These are phyloP conservation scores for Diplodia scrobiculata DNA, from an alignment of 2,329 filamentous ascomycete genomes.

Conservation along the genomic window DNA sequence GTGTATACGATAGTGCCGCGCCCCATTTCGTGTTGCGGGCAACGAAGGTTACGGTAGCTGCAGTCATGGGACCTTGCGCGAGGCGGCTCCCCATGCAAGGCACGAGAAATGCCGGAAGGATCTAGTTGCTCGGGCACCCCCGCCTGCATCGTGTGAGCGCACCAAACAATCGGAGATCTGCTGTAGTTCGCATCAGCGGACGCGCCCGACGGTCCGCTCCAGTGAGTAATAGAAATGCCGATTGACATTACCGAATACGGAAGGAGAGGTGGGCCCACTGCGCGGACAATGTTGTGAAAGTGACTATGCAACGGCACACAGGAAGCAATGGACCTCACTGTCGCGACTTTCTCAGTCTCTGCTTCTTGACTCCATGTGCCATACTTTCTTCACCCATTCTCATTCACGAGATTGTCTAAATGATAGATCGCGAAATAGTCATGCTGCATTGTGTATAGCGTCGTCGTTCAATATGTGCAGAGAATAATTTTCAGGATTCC, in stretches of 20 bases:
- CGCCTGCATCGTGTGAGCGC: background rate
- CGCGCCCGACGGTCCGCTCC: background rate
- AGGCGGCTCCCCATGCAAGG: conserved; percentile 1
- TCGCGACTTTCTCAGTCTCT: background rate
- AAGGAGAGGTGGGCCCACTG: background rate
- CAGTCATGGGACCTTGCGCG: conserved; percentile 8
- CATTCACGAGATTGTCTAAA: background rate
- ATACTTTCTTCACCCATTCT: background rate
- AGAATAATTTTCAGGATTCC: background rate
- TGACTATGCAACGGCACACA: background rate
- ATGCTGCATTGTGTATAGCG: conserved; percentile 5
- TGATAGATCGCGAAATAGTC: background rate
- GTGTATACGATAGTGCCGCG: background rate
- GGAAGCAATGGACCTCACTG: background rate
- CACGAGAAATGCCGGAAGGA: background rate
- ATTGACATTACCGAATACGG: background rate
- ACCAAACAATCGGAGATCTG: background rate
- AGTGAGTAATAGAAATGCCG: background rate
- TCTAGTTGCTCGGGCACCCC: background rate
- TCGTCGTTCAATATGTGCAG: conserved; percentile 4
- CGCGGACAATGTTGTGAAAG: background rate
- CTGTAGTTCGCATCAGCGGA: background rate
- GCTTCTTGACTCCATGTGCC: background rate
- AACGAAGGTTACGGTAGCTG: background rate
- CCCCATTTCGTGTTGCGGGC: conserved; percentile 8